Conservation (phyloP, 1,139 yeast species). For the Diutina sp. region DNA sequence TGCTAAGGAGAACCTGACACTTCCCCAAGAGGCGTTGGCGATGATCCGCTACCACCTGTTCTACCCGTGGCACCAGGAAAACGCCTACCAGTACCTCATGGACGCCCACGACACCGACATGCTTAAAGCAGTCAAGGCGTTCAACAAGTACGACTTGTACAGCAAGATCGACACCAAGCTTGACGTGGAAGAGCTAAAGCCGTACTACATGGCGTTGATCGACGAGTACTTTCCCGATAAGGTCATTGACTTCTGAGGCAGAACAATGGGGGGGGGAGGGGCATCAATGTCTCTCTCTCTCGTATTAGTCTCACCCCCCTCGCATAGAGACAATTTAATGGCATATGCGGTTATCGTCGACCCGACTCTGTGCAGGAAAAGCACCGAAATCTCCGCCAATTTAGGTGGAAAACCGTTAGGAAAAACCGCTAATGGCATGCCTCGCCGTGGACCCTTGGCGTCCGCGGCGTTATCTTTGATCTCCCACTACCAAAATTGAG, state of each 20-base stretch:
- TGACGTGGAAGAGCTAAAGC: constrained; percentile 36
- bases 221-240: constrained; percentile 55
- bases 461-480: no score
- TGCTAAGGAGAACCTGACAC: constrained; percentile 48
- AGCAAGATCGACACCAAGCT: constrained; percentile 43
- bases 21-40: constrained; percentile 57
- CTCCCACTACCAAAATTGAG: background rate
- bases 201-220: constrained; percentile 48
- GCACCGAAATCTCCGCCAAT: background rate
- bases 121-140: constrained; percentile 52
- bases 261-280: background rate
- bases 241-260: constrained; percentile 41
- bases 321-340: background rate
- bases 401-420: background rate
- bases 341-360: background rate
- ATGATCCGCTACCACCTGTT: constrained; percentile 69
- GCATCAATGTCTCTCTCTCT: background rate
- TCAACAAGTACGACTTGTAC: constrained; percentile 57
- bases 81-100: constrained; percentile 55
- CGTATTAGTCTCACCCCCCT: no score
- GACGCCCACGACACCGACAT: constrained; percentile 48
- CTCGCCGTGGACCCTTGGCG: no score
- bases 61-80: constrained; percentile 68
- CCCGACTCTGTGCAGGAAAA: background rate
- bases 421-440: no score